These are phyloP conservation scores for Fusarium subtropicale DNA, from an alignment of 2,329 filamentous ascomycete species.

Conservation along the genomic window DNA sequence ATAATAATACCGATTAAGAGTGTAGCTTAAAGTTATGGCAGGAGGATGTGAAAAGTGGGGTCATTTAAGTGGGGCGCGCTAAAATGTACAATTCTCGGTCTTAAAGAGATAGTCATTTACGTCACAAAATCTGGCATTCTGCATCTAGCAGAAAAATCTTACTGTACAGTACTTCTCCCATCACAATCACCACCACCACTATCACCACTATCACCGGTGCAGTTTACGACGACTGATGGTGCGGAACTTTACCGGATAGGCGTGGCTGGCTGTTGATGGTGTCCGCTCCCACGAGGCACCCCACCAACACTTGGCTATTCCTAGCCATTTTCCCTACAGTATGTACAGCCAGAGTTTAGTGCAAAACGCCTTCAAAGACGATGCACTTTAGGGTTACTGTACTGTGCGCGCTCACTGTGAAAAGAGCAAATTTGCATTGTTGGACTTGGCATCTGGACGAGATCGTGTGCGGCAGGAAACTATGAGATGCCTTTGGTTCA, in stretches of 20 bases:
- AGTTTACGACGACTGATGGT: constrained; percentile 30
- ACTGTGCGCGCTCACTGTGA: constrained; percentile 24
- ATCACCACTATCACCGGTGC: constrained; percentile 14
- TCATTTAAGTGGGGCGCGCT: no score
- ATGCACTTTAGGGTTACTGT: constrained; percentile 16
- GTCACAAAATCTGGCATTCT: constrained; percentile 34
- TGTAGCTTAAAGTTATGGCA: no score
- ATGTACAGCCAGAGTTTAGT: constrained; percentile 31
- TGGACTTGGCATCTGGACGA: not conserved
- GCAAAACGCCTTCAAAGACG: constrained; percentile 33
- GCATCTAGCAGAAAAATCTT: constrained; percentile 22
- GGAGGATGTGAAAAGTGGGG: no score
- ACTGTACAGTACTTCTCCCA: constrained; percentile 22
- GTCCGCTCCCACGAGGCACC: constrained; percentile 44
- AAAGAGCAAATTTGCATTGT: constrained; percentile 12
- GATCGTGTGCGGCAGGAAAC: not conserved
- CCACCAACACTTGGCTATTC: constrained; percentile 39
- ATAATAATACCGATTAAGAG: no score
- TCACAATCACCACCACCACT: constrained; percentile 24
- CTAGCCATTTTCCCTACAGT: constrained; percentile 3
- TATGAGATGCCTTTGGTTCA: not conserved
- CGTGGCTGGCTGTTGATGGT: constrained; percentile 32
- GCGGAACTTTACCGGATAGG: constrained; percentile 44
- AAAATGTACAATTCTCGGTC: no score
- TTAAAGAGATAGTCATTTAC: constrained; percentile 30